Evolutionary conservation across 768 basidiomycete species (phyloP).

Genomic region (Trametes punicea): DNA sequence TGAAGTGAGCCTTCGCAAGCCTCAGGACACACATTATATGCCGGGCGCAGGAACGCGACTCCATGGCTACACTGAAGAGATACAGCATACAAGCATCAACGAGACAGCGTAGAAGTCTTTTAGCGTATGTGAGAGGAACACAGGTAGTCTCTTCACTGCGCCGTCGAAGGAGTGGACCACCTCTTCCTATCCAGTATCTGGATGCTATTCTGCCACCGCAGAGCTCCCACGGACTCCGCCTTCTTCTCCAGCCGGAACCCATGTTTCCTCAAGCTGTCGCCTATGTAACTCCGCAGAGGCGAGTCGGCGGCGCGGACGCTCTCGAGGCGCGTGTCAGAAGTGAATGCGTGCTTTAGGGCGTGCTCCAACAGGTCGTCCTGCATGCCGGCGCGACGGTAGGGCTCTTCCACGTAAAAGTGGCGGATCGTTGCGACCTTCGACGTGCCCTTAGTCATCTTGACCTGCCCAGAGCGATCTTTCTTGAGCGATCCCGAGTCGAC

Average conservation of each 20-base stretch:
- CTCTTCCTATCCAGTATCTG: slow-evolving; percentile 41
- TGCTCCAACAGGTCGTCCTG: slow-evolving; percentile 66
- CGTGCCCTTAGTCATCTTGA: slow-evolving; percentile 31
- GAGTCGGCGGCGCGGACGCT: slow-evolving; percentile 46
- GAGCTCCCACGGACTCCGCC: slow-evolving; percentile 47
- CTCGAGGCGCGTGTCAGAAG: slow-evolving; percentile 38
- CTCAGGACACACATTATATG: background rate
- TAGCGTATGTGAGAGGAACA: too few relatives aligned
- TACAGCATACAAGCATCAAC: too few relatives aligned
- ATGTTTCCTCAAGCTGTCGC: slow-evolving; percentile 40
- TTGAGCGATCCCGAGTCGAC: slow-evolving; percentile 15
- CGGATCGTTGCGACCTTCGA: slow-evolving; percentile 62
- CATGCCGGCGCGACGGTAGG: slow-evolving; percentile 51
- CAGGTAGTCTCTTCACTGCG: too few relatives aligned
- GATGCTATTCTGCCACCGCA: slow-evolving; percentile 51
- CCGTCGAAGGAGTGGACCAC: slow-evolving; percentile 37
- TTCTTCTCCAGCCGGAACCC: slow-evolving; percentile 49
- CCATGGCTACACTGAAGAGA: background rate
- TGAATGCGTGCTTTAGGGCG: slow-evolving; percentile 58
- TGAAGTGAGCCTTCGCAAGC: background rate
- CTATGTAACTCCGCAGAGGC: slow-evolving; percentile 49
- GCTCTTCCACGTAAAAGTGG: slow-evolving; percentile 71
- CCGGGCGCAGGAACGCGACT: too few relatives aligned
- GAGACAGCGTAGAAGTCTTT: too few relatives aligned
- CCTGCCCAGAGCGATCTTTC: slow-evolving; percentile 14